phyloP scores from a whole-genome alignment of 2,329 filamentous ascomycete species.

The Penicillium sp. region DNA sequence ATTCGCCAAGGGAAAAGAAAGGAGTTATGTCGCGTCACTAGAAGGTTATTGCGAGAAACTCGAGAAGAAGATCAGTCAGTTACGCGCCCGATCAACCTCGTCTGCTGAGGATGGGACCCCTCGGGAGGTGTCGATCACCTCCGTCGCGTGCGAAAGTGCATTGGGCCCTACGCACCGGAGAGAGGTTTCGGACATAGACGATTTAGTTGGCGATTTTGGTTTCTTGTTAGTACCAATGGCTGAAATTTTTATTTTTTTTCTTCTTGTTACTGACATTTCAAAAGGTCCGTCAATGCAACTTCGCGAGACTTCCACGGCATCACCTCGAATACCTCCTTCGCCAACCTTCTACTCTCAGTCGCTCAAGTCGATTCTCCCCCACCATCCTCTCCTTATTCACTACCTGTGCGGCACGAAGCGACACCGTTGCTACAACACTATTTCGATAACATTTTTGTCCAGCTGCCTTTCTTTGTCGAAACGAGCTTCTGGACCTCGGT shows the following conservation, averaged over 20 bases:
- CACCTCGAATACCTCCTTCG: conserved; percentile 86
- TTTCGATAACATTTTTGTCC: conserved; percentile 73
- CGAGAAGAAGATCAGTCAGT: conserved; percentile 66
- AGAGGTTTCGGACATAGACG: conserved; percentile 85
- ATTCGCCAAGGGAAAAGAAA: conserved; percentile 90
- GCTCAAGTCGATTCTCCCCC: conserved; percentile 72
- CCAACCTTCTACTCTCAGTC: conserved; percentile 80
- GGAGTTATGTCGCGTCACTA: conserved; percentile 95
- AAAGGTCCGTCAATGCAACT: conserved; percentile 86
- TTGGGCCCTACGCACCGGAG: conserved; percentile 47
- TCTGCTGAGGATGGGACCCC: conserved; percentile 27
- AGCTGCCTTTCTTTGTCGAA: conserved; percentile 82
- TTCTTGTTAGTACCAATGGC: conserved; percentile 63
- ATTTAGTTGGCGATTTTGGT: conserved; percentile 89
- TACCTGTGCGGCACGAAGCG: conserved; percentile 71
- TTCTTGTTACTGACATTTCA: background rate
- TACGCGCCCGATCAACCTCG: conserved; percentile 33
- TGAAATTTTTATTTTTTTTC: background rate
- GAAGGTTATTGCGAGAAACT: conserved; percentile 87
- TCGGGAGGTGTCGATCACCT: conserved; percentile 39
- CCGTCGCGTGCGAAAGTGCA: conserved; percentile 27
- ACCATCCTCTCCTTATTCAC: conserved; percentile 54
- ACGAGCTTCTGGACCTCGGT: conserved; percentile 73
- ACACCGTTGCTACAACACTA: conserved; percentile 76
- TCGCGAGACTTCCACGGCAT: conserved; percentile 91